These are phyloP conservation scores for Aspergillus avenaceus DNA, from an alignment of 495 filamentous ascomycete species.

Conservation along the genomic window DNA sequence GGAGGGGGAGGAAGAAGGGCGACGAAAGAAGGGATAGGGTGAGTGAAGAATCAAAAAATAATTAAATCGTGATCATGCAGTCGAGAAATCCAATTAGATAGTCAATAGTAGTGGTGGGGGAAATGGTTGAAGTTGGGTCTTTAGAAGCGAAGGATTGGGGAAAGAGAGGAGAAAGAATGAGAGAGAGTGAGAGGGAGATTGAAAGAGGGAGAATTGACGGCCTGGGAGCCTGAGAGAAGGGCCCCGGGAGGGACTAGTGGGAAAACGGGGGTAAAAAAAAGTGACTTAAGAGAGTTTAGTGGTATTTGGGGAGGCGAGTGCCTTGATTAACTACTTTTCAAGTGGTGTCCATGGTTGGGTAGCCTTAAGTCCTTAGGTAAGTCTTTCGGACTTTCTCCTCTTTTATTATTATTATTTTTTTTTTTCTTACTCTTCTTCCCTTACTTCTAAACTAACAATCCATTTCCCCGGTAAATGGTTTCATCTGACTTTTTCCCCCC, in stretches of 20 bases:
- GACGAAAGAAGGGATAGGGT: constrained; percentile 1
- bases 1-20: background rate
- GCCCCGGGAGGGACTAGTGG: constrained; percentile 1
- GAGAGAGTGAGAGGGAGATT: constrained; percentile 11
- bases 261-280: background rate
- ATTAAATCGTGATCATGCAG: background rate
- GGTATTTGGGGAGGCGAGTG: background rate
- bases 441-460: too few relatives aligned
- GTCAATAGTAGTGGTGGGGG: background rate
- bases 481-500: background rate
- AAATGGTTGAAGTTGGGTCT: background rate
- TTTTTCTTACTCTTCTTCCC: background rate
- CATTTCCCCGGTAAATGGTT: too few relatives aligned
- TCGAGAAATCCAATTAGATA: too few relatives aligned
- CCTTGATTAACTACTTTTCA: background rate
- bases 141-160: background rate
- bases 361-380: too few relatives aligned
- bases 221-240: constrained; percentile 16
- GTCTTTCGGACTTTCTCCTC: background rate
- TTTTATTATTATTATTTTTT: background rate
- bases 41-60: background rate
- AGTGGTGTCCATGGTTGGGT: background rate
- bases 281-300: background rate
- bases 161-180: constrained; percentile 9
- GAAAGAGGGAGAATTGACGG: constrained; percentile 13